Conservation (phyloP, 1,284 basidiomycete genomes). For the Filobasidium uniguttulatum region DNA sequence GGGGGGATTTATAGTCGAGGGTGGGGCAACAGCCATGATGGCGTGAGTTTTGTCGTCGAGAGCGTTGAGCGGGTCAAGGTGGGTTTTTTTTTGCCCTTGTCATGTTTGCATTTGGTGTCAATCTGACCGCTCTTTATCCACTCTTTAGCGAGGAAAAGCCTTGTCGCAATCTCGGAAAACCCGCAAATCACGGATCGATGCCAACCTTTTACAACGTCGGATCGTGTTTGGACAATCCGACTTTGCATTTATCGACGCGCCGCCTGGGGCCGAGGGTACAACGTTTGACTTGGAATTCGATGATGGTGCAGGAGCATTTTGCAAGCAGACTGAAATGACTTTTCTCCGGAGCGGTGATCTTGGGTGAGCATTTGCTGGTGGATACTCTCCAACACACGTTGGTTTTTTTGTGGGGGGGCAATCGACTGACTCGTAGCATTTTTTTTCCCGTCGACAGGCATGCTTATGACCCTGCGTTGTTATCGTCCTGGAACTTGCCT, state of each 20-base stretch:
- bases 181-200: slow-evolving; percentile 7
- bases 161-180: slow-evolving; percentile 7
- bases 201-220: slow-evolving; percentile 2
- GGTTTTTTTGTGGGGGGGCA: neutral
- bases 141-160: neutral
- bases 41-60: slow-evolving; percentile 42
- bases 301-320: neutral
- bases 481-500: neutral
- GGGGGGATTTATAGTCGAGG: slow-evolving; percentile 40
- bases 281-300: neutral
- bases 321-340: neutral
- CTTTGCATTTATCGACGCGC: slow-evolving; percentile 1
- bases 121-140: neutral
- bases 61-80: slow-evolving; percentile 38
- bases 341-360: slow-evolving; percentile 8
- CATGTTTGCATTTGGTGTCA: neutral
- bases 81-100: slow-evolving; percentile 11
- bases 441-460: neutral
- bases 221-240: slow-evolving; percentile 4
- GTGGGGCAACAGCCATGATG: slow-evolving; percentile 48
- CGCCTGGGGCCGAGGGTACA: neutral
- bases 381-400: neutral
- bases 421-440: neutral
- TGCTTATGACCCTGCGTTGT: neutral
- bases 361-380: slow-evolving; percentile 2